Evolutionary conservation across 768 basidiomycete species (phyloP).

Genomic region (Podaxis sp.): DNA sequence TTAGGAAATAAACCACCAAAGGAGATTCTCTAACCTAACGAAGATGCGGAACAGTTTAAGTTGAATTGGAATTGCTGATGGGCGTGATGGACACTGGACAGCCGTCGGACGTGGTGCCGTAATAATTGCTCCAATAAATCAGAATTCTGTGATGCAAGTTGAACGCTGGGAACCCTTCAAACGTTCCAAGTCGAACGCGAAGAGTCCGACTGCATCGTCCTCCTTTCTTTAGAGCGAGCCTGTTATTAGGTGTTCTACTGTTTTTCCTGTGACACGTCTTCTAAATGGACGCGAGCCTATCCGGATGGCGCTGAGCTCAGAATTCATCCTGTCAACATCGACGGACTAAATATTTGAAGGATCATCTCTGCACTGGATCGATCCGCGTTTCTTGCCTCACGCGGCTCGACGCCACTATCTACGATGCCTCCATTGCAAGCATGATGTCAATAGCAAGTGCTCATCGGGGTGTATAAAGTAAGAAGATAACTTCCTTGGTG

Average conservation of each 20-base stretch:
- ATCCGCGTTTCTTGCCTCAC: background rate
- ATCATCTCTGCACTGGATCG: background rate
- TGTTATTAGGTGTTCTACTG: background rate
- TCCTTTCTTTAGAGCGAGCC: background rate
- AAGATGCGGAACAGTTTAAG: background rate
- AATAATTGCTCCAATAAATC: slow-evolving; percentile 11
- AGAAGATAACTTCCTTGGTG: background rate
- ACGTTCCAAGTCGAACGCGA: background rate
- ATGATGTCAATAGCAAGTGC: background rate
- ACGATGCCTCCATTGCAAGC: background rate
- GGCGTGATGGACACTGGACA: slow-evolving; percentile 3
- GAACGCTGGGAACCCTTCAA: no score
- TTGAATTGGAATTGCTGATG: slow-evolving; percentile 8
- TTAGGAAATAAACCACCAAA: background rate
- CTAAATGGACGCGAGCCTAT: background rate
- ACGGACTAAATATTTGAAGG: background rate
- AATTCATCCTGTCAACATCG: slow-evolving; percentile 10
- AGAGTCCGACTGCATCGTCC: slow-evolving; percentile 10
- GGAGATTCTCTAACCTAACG: background rate
- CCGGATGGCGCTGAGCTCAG: background rate
- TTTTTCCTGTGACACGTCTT: background rate
- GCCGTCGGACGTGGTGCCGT: slow-evolving; percentile 8
- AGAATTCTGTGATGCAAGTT: background rate
- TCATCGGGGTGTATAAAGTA: background rate
- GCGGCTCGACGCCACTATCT: background rate